A percentile compares a stretch with the other conserved stretches of the same genome.
These are phyloP conservation scores for Parafenestella ontariensis DNA, from an alignment of 2,329 filamentous ascomycete species.

Conservation along the genomic window DNA sequence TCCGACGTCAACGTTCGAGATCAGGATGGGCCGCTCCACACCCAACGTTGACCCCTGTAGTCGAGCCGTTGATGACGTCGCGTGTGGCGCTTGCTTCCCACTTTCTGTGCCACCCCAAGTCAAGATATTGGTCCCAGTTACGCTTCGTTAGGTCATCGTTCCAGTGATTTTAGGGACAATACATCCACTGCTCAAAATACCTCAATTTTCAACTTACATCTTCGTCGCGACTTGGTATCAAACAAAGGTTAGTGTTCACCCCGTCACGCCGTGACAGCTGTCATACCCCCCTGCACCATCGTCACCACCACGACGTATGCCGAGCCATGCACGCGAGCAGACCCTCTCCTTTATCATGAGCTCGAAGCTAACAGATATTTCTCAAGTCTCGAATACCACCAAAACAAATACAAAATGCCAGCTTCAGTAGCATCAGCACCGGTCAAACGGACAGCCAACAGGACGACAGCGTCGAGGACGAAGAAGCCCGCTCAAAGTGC, in stretches of 20 bases:
- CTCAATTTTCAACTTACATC: background rate
- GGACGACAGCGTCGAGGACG: conserved; percentile 37
- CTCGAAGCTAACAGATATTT: conserved; percentile 6
- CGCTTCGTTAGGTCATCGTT: conserved; percentile 18
- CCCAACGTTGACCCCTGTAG: conserved; percentile 27
- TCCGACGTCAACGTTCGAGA: conserved; percentile 33
- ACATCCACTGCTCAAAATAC: background rate
- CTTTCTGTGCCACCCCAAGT: conserved; percentile 32
- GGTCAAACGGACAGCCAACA: conserved; percentile 40
- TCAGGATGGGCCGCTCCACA: conserved; percentile 33
- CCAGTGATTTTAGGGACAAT: background rate
- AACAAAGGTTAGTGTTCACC: conserved; percentile 22
- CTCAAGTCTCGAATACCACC: background rate
- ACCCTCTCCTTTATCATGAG: background rate
- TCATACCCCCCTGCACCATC: conserved; percentile 7
- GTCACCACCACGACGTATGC: conserved; percentile 14
- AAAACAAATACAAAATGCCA: conserved; percentile 33
- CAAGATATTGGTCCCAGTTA: conserved; percentile 31
- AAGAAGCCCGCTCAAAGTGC: conserved; percentile 34
- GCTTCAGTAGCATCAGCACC: conserved; percentile 46
- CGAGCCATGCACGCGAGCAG: conserved; percentile 29
- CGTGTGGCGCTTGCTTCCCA: conserved; percentile 42
- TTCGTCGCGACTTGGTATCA: background rate
- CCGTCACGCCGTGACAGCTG: background rate
- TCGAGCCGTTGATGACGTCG: conserved; percentile 41